Conservation (phyloP, 2,329 filamentous ascomycete species). For the Emmonsiellopsis sp. region DNA sequence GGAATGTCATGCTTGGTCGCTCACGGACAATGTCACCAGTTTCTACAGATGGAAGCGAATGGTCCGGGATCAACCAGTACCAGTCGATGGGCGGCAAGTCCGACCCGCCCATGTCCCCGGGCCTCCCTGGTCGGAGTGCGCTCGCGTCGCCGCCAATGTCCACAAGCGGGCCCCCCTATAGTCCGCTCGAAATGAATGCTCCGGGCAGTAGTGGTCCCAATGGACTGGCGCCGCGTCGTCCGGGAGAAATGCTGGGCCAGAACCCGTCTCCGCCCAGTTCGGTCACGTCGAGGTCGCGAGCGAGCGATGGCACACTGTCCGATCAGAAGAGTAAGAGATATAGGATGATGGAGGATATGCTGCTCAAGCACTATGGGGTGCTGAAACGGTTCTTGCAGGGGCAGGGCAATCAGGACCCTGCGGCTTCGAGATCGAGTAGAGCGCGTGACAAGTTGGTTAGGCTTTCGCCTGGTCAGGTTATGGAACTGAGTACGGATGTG, state of each 20-base stretch:
- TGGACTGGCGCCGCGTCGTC: slow-evolving; percentile 42
- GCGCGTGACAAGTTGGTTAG: slow-evolving; percentile 90
- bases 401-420: slow-evolving; percentile 63
- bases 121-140: slow-evolving; percentile 40
- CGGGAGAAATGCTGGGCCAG: slow-evolving; percentile 40
- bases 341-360: slow-evolving; percentile 53
- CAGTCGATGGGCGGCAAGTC: slow-evolving; percentile 40
- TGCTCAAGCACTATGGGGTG: slow-evolving; percentile 72
- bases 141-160: slow-evolving; percentile 54
- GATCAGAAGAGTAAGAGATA: slow-evolving; percentile 55
- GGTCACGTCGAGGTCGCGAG: slow-evolving; percentile 55
- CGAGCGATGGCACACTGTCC: slow-evolving; percentile 66
- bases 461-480: slow-evolving; percentile 85
- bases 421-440: slow-evolving; percentile 68
- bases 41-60: slow-evolving; percentile 74
- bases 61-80: slow-evolving; percentile 63
- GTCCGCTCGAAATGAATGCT: slow-evolving; percentile 10
- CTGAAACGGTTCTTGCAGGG: slow-evolving; percentile 66
- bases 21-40: slow-evolving; percentile 73
- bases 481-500: slow-evolving; percentile 94
- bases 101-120: slow-evolving; percentile 32
- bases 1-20: slow-evolving; percentile 49
- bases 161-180: slow-evolving; percentile 44
- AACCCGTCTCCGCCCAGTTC: slow-evolving; percentile 81
- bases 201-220: slow-evolving; percentile 4